Evolutionary conservation across 768 basidiomycete genomes (phyloP), one percentile per base, ranked within the genome.

Genomic region (Suillus lakei): DNA sequence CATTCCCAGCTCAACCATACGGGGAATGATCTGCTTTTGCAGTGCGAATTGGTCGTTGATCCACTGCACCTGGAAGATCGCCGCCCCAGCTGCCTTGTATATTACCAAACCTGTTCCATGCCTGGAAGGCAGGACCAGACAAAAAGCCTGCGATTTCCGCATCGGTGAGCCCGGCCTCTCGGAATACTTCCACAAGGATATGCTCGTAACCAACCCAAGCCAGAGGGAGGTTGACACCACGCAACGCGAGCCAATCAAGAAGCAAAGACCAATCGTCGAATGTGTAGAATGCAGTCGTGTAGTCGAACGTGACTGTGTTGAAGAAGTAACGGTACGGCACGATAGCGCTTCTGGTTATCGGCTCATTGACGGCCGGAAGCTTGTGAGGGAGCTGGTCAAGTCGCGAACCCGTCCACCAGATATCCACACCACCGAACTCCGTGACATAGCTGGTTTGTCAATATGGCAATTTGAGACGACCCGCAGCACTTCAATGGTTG

Each of bases 41-140:
- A 82, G 73, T 2, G 70, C 64, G 39, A 75, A 78, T 64, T 82
- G 81, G 55, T 81, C 77, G 21, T 72, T 62, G 55, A 81, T 66
- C 81, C 81, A 82, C 46, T 78, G 72, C 51, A 67, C n/a, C 71
- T 1, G 81, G 78, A 7, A 81, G 71, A 13, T 67, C 67, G 0
- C 79, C 77, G 9, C 72, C 73, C 80, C 80, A 82, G 67, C 77
- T 77, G 12, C 78, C 76, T 65, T 81, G 81, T 38, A 81, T 77
- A 60, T 82, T 82, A 4, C 81, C 81, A 60, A 82, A 82, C 21
- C 81, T 74, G 66, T 81, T 81, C 80, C 80, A 82, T 0, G 81
- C 75, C 44, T 75, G 76, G 69, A 82, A 82, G 3, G 81, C 74
- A 9, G 81, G 79, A 0, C 79, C 78, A 0, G 81, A 79, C 36